phyloP scores from a whole-genome alignment of 2,329 filamentous ascomycete species.

The Exophiala spinifera region DNA sequence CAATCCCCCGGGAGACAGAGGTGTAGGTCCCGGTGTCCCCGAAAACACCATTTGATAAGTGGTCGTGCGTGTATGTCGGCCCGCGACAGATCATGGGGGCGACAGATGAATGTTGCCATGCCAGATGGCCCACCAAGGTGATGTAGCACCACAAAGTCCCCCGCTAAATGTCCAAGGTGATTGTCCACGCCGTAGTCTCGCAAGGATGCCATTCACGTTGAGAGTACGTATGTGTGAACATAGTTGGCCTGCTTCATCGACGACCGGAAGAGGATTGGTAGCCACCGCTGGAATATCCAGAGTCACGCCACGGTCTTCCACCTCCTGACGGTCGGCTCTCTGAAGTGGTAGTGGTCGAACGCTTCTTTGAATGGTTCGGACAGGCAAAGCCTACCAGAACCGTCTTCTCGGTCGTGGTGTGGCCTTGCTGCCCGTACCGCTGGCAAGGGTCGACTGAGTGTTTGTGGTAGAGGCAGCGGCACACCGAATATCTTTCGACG shows the following conservation, averaged over 20 bases:
- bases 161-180: not conserved
- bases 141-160: not conserved
- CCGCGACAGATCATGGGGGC: not conserved
- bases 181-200: not conserved
- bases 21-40: no score
- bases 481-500: slow-evolving; percentile 80
- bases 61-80: not conserved
- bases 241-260: slow-evolving; percentile 12
- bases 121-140: not conserved
- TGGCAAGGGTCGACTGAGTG: slow-evolving; percentile 82
- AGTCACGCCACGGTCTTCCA: slow-evolving; percentile 30
- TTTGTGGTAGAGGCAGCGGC: slow-evolving; percentile 82
- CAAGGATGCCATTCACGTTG: not conserved
- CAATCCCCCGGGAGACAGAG: no score
- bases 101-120: not conserved
- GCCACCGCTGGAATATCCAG: slow-evolving; percentile 35
- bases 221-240: not conserved
- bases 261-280: slow-evolving; percentile 15
- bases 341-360: slow-evolving; percentile 13
- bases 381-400: slow-evolving; percentile 84
- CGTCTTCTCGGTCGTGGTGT: slow-evolving; percentile 68
- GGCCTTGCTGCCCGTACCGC: slow-evolving; percentile 69
- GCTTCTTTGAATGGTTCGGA: slow-evolving; percentile 46
- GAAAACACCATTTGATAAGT: no score
- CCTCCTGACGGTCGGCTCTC: slow-evolving; percentile 9